phyloP scores from a whole-genome alignment of 345 rosid genomes.

The Atalantia buxifolia region DNA sequence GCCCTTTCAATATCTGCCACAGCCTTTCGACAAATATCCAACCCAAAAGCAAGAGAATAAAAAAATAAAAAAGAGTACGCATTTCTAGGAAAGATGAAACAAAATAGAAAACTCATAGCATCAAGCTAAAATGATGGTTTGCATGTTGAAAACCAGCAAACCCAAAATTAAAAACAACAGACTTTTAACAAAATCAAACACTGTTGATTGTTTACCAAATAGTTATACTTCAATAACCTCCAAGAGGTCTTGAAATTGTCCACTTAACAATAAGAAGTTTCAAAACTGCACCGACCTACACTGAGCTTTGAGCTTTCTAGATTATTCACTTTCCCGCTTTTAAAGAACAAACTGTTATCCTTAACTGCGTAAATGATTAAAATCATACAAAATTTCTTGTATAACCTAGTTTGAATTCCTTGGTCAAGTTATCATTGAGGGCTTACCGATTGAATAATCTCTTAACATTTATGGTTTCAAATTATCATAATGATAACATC shows the following conservation, averaged over 20 bases:
- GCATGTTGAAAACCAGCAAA: background rate
- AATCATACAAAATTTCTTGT: background rate
- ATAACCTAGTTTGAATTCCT: background rate
- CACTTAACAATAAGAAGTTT: background rate
- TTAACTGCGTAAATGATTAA: background rate
- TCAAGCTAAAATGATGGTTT: background rate
- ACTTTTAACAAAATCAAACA: background rate
- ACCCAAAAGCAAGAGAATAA: background rate
- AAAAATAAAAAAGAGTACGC: background rate
- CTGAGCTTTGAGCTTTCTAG: background rate
- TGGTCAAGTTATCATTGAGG: background rate
- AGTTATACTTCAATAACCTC: background rate
- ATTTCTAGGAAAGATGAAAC: background rate
- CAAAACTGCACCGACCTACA: background rate
- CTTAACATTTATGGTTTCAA: background rate
- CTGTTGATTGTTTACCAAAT: background rate
- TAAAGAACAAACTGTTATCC: background rate
- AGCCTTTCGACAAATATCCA: slow-evolving; percentile 44
- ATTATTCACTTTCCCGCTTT: background rate
- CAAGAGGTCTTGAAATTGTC: background rate
- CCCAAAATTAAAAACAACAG: background rate
- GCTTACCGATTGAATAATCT: background rate
- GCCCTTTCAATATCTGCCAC: slow-evolving; percentile 88
- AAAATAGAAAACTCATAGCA: background rate
- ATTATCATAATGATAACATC: too few relatives aligned